Evolutionary conservation across 768 basidiomycete genomes (phyloP), one percentile per base, ranked within the genome.

Genomic region (Phlebiopsis gigantea): DNA sequence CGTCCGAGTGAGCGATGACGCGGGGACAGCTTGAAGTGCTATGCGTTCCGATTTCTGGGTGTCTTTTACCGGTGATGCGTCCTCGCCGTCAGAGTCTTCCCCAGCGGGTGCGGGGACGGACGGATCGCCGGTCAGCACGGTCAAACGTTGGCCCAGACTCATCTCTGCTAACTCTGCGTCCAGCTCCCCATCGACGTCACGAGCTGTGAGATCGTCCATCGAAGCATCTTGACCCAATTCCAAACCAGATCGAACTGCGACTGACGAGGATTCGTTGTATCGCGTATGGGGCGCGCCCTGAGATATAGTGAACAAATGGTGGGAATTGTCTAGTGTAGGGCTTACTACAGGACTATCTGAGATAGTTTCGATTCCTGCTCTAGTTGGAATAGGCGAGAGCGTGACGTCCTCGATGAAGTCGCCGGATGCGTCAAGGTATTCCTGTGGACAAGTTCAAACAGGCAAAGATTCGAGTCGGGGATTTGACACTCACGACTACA

Each of bases 121-220:
- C 17, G 34, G 12, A n/a, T 73, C 79, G 44, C 85, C 84, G 28
- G 82, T 79, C 19, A 91, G 71, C 17, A 88, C 89, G 1, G 89
- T 86, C 52, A 98, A 75, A 14, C 94, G 82, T 71, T 98, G 91
- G 4, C 95, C 96, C 3, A 98, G 81, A 41, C 90, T 92, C 14
- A 95, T 79, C 70, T 98, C 95, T 1, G 93, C 93, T 49, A 94
- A 77, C 67, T 96, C 84, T 9, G 87, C 84, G 61, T 93, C 89
- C 9, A 93, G 78, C 31, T 82, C 72, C 26, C 90, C 89, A 24
- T 90, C 87, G 3, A 83, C 66, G 57, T 81, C 76, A 29, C 71
- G 75, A 29, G 71, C 66, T 15, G 73, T 72, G 4, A 77, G 71
- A 55, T 83, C 83, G 61, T 84, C 78, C 54, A 73, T 62, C n/a